phyloP scores from a whole-genome alignment of 805 yeast genomes.

The Ogataea pilisensis region DNA sequence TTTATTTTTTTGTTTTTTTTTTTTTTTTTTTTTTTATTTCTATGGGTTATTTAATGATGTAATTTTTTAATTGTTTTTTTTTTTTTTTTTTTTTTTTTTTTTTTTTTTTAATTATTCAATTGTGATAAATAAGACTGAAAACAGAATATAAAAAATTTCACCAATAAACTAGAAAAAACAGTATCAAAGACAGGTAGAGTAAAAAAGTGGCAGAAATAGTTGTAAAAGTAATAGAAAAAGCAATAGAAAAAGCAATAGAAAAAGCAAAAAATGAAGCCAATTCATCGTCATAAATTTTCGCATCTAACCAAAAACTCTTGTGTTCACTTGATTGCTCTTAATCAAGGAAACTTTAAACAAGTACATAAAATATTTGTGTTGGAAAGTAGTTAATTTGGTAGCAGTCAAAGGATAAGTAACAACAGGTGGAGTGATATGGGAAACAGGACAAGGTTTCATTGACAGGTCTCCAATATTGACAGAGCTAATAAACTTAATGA shows the following conservation, averaged over 20 bases:
- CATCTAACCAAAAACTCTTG: background rate
- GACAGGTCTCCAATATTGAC: background rate
- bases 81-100: no score
- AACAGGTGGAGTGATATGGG: conserved; percentile 3
- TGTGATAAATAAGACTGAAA: no score
- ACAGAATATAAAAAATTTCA: no score
- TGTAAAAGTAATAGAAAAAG: background rate
- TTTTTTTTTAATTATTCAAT: no score
- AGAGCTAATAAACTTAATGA: conserved; percentile 4
- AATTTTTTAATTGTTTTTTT: no score
- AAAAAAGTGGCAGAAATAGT: no score
- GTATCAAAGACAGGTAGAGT: no score
- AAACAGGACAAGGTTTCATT: background rate
- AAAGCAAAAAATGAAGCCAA: background rate
- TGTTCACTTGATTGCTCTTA: background rate
- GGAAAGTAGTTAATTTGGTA: conserved; percentile 13
- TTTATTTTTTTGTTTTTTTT: no score
- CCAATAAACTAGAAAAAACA: no score
- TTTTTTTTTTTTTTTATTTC: no score
- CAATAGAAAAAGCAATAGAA: background rate
- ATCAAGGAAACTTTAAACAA: conserved; percentile 2
- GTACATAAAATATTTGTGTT: conserved; percentile 9
- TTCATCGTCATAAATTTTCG: no score
- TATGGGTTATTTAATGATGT: no score
- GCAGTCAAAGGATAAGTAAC: conserved; percentile 5